Conservation (phyloP, 176 grass and related monocot species). For the sorghum (Sorghum bicolor) region Sorghum_bicolor_NCBIv3 NC_012873.2:54304001-54304500, state of each 20-base stretch:
- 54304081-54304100: slow-evolving; percentile 22
- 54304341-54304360: slow-evolving; percentile 40
- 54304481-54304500: too few species aligned
- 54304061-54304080: slow-evolving; percentile 35
- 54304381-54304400: slow-evolving; percentile 37
- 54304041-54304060: slow-evolving; percentile 1
- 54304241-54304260: slow-evolving; percentile 46
- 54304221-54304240: slow-evolving; percentile 48
- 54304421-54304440: slow-evolving; percentile 10
- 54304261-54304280: slow-evolving; percentile 43
- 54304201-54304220: slow-evolving; percentile 36
- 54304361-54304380: slow-evolving; percentile 35
- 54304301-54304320: neutral
- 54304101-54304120: slow-evolving; percentile 37
- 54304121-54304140: slow-evolving; percentile 40
- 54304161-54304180: slow-evolving; percentile 87
- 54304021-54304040: slow-evolving; percentile 50
- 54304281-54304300: slow-evolving; percentile 47
- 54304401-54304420: neutral
- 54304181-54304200: slow-evolving; percentile 73
- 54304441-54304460: neutral
- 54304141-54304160: slow-evolving; percentile 31
- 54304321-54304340: slow-evolving; percentile 27
- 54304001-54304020: slow-evolving; percentile 60
- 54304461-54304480: neutral